A percentile compares a stretch with the other conserved stretches of the same genome.
These are phyloP conservation scores for Nyctanthes arbortristis DNA, from an alignment of 257 asterid species.

Conservation along the genomic window DNA sequence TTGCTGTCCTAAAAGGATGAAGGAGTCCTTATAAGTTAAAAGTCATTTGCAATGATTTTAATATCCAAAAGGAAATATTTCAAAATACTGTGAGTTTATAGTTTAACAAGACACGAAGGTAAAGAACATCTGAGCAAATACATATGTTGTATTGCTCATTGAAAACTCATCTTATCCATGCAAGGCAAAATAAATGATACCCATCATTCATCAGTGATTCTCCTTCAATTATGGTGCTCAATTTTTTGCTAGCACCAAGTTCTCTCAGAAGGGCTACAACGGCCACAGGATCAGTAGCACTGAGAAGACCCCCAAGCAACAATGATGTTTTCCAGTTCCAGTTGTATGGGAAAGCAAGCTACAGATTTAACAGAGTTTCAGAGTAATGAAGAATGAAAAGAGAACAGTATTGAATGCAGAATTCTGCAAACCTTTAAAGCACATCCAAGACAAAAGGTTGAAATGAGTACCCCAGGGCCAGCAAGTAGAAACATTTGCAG, in stretches of 20 bases:
- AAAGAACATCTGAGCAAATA: conserved; percentile 14
- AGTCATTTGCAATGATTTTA: not conserved
- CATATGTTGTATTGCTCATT: conserved; percentile 4
- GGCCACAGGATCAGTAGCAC: conserved; percentile 99
- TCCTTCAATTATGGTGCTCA: conserved; percentile 96
- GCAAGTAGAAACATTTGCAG: conserved; percentile 92
- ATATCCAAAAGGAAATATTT: conserved; percentile 15
- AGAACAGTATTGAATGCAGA: conserved; percentile 22
- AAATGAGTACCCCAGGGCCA: conserved; percentile 95
- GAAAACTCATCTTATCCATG: not conserved
- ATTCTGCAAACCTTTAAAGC: conserved; percentile 71
- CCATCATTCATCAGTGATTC: conserved; percentile 99
- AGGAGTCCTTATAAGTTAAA: conserved; percentile 10
- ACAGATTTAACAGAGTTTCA: conserved; percentile 34
- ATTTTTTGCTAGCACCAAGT: conserved; percentile 93
- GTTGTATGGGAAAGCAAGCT: conserved; percentile 85
- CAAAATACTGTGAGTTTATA: conserved; percentile 7
- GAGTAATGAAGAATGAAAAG: conserved; percentile 24
- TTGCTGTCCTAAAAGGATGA: conserved; percentile 79
- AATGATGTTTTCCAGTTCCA: conserved; percentile 96
- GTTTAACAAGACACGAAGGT: conserved; percentile 17
- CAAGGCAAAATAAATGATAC: conserved; percentile 38
- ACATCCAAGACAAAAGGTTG: conserved; percentile 85
- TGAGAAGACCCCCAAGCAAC: conserved; percentile 95
- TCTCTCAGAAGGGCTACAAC: conserved; percentile 96